Base-by-base conservation (phyloP, 2,329 filamentous ascomycete species). In the Kalmusia sp. region DNA sequence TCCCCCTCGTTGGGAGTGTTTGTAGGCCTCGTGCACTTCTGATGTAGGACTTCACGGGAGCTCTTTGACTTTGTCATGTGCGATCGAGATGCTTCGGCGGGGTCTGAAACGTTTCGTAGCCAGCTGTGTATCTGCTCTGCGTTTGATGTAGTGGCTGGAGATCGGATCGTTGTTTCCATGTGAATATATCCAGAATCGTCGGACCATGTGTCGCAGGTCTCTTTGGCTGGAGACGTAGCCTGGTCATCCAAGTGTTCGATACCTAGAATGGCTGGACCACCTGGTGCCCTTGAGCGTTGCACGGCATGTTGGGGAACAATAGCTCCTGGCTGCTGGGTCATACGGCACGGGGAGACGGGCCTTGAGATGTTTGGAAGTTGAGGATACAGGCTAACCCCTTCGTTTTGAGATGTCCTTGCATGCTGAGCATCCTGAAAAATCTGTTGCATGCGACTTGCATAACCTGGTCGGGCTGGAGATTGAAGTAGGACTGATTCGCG, bases 401-500 rank as follows among this genome's bases (percentile, higher is more conserved):
- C 25, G 28, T 35, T 2, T 11, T 43, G 11, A 8, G 40, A 40
- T 22, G 53, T 25, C 12, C 35, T 51, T 17, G 39, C 47, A 12
- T 52, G 55, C 8, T 55, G 52, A 12, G 59, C 58, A 14, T 59
- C 49, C 28, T 67, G 58, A 33, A 72, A 73, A 6, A 70, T 67
- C 31, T 65, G 60, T 17, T 55, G 65, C 60, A 72, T 70, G 15
- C 66, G 61, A 14, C 48, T 60, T 3, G 62, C 51, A 52, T 72
- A 59, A 4, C 69, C 64, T n/a, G 56, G 52, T 25, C 69, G 63
- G 17, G 69, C 69, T 19, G 70, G 70, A 3, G 69, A 72, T 25
- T 54, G 56, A 12, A 69, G 45, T 15, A 72, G 40, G 12, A 55
- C 39, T 1, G 57, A 54, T 14, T 45, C 56, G 54, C 62, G 53